phyloP scores from a whole-genome alignment of 495 filamentous ascomycete genomes.

The Massariosphaeria phaeospora region DNA sequence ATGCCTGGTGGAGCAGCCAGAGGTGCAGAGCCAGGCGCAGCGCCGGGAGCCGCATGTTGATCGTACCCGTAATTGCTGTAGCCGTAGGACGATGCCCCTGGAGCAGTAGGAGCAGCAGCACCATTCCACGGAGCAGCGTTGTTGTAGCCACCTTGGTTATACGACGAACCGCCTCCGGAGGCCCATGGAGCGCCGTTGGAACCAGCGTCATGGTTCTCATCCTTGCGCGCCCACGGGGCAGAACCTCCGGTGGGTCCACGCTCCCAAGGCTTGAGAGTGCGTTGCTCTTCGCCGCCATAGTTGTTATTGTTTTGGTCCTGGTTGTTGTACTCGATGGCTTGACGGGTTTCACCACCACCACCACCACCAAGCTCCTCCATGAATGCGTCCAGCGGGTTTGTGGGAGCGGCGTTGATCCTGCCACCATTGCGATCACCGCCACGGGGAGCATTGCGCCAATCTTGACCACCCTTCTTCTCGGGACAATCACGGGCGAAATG shows the following conservation, averaged over 20 bases:
- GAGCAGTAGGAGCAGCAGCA: conserved; percentile 21
- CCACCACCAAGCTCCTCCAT: conserved; percentile 95
- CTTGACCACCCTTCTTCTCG: conserved; percentile 80
- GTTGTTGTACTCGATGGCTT: conserved; percentile 61
- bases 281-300: conserved; percentile 46
- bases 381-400: conserved; percentile 95
- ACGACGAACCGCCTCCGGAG: conserved; percentile 17
- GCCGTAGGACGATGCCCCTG: conserved; percentile 13
- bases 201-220: conserved; percentile 27
- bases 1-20: conserved; percentile 31
- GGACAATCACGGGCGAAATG: conserved; percentile 94
- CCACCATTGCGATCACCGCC: conserved; percentile 51
- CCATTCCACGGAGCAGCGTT: neutral
- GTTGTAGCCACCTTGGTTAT: conserved; percentile 21
- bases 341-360: conserved; percentile 66
- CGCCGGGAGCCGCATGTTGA: conserved; percentile 17
- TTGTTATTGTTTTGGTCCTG: conserved; percentile 41
- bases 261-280: conserved; percentile 81
- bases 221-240: conserved; percentile 62
- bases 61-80: conserved; percentile 4
- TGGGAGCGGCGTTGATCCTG: conserved; percentile 77
- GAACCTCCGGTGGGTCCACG: conserved; percentile 82
- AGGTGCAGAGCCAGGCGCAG: conserved; percentile 16
- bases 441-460: conserved; percentile 75
- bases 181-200: conserved; percentile 37